Percentiles rank a stretch among this genome's conserved stretches.
Conservation (phyloP, 139 green algal species). For the Coelastrella sp. region DNA sequence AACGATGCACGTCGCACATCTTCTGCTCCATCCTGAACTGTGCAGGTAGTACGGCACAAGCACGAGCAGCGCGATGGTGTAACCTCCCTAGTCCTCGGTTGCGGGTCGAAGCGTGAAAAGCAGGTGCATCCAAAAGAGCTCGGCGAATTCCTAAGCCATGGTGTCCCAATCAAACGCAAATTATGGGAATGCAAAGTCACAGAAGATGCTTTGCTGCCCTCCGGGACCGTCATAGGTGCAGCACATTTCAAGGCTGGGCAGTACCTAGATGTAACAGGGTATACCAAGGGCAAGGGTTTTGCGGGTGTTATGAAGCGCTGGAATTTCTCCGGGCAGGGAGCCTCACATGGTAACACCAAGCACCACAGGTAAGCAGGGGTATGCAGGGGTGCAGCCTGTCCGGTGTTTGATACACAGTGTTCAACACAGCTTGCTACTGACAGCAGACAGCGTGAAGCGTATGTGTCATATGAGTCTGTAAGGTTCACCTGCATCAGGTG, state of each 20-base stretch:
- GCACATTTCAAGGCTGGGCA: conserved; percentile 95
- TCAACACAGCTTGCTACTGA: too few relatives aligned
- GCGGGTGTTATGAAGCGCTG: conserved; percentile 95
- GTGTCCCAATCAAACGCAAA: conserved; percentile 82
- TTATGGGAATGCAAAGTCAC: conserved; percentile 88
- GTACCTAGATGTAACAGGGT: conserved; percentile 88
- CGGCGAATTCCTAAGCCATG: conserved; percentile 48
- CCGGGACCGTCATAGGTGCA: conserved; percentile 83
- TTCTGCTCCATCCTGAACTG: too few relatives aligned
- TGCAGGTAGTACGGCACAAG: conserved; percentile 91
- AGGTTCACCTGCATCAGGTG: too few relatives aligned
- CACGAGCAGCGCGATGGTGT: conserved; percentile 81
- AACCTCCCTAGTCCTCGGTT: conserved; percentile 87
- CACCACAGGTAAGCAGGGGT: conserved; percentile 50
- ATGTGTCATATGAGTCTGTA: too few relatives aligned
- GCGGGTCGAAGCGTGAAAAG: conserved; percentile 81
- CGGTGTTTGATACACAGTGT: too few relatives aligned
- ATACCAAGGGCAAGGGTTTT: conserved; percentile 28
- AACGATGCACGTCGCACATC: too few relatives aligned
- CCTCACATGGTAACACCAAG: conserved; percentile 93
- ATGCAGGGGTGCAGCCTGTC: too few relatives aligned
- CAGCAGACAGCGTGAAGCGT: too few relatives aligned
- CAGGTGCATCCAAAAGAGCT: conserved; percentile 61
- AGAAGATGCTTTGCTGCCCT: conserved; percentile 89
- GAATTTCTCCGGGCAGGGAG: conserved; percentile 90